Evolutionary conservation across 371 early-diverging fungal genomes (phyloP).

Genomic region (Zancudomyces culisetae): DNA sequence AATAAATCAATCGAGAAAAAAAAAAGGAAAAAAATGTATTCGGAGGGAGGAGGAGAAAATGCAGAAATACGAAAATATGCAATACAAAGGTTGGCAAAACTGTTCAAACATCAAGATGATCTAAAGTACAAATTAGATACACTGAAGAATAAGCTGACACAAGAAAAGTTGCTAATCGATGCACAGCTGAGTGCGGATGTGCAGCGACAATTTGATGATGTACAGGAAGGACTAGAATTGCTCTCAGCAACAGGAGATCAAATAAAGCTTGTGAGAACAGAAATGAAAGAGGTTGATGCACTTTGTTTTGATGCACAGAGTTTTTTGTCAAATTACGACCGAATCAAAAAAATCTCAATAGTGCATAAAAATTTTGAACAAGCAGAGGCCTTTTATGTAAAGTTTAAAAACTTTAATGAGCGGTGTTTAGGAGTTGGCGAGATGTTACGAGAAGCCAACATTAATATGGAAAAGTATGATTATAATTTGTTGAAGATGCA

Average conservation of each 20-base stretch:
- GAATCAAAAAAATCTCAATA: conserved; percentile 73
- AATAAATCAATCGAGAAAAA: neutral
- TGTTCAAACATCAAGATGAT: conserved; percentile 70
- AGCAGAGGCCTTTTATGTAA: conserved; percentile 60
- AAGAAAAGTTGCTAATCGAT: conserved; percentile 83
- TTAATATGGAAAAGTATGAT: conserved; percentile 39
- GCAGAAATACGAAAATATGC: conserved; percentile 13
- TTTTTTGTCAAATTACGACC: conserved; percentile 65
- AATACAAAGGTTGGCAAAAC: conserved; percentile 19
- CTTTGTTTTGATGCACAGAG: conserved; percentile 67
- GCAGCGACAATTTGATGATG: conserved; percentile 79
- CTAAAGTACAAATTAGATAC: conserved; percentile 61
- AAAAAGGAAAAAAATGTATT: neutral
- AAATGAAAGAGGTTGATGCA: conserved; percentile 59
- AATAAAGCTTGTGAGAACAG: conserved; percentile 40
- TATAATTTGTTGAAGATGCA: conserved; percentile 67
- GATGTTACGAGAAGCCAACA: conserved; percentile 50
- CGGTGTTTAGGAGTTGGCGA: conserved; percentile 46
- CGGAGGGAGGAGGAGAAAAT: neutral
- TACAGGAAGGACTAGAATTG: conserved; percentile 67
- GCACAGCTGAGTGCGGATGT: conserved; percentile 86
- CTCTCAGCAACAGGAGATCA: conserved; percentile 42
- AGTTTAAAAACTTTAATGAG: conserved; percentile 66
- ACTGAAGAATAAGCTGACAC: conserved; percentile 54
- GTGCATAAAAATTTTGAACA: conserved; percentile 83